A percentile compares a stretch with the other conserved stretches of the same genome.
Evolutionary conservation across 805 yeast genomes (phyloP).

Genomic region (Jamesozyma hellenica): DNA sequence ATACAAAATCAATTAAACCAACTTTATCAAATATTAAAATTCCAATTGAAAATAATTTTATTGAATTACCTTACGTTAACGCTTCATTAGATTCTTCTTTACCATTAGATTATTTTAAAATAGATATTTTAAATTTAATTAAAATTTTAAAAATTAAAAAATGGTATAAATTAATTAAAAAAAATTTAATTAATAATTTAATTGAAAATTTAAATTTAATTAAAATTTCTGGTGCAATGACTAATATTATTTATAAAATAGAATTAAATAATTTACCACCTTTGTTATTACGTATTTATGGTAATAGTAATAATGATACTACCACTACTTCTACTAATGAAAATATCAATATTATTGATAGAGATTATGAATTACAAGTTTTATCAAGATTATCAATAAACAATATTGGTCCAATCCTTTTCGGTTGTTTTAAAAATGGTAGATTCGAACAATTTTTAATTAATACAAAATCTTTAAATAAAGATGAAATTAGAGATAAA

Average conservation of each 20-base stretch:
- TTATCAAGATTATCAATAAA: conserved; percentile 63
- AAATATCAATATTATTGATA: conserved; percentile 55
- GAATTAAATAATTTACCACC: conserved; percentile 53
- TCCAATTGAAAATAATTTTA: conserved; percentile 6
- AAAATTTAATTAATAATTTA: conserved; percentile 25
- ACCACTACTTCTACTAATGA: too few species aligned
- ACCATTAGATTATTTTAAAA: conserved; percentile 77
- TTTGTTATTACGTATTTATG: conserved; percentile 73
- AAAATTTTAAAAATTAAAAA: conserved; percentile 59
- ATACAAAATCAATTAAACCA: conserved; percentile 18
- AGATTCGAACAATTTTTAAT: conserved; percentile 87
- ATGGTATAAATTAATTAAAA: conserved; percentile 49
- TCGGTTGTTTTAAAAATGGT: conserved; percentile 88
- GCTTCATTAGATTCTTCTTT: conserved; percentile 63
- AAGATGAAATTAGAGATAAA: conserved; percentile 62
- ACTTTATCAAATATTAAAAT: conserved; percentile 3
- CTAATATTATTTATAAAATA: conserved; percentile 78
- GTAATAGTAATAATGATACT: conserved; percentile 61
- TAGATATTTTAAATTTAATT: conserved; percentile 59
- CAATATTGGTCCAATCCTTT: conserved; percentile 77
- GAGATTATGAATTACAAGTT: conserved; percentile 67
- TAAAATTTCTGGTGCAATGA: conserved; percentile 85
- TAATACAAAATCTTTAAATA: conserved; percentile 68
- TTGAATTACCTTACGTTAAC: conserved; percentile 40
- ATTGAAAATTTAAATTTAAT: conserved; percentile 40